Evolutionary conservation across 208 protist species (phyloP).

Genomic region (Strigomonas galati): DNA sequence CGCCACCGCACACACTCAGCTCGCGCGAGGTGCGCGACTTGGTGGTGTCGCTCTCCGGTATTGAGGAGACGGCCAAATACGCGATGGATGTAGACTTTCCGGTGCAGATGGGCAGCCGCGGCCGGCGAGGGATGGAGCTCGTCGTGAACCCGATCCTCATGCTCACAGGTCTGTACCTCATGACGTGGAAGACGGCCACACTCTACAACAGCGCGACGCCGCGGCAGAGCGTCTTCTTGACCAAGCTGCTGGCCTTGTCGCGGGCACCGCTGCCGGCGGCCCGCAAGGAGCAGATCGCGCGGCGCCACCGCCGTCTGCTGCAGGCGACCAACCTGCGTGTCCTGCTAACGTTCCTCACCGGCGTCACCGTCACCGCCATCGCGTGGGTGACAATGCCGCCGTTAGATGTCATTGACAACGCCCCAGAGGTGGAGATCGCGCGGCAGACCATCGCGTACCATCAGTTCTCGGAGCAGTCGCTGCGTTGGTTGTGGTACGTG

Average conservation of each 20-base stretch:
- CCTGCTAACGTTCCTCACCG: conserved; percentile 46
- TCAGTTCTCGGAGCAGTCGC: conserved; percentile 41
- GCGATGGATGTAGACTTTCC: conserved; percentile 50
- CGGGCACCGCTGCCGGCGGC: conserved; percentile 32
- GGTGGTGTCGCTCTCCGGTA: conserved; percentile 42
- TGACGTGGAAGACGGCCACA: conserved; percentile 60
- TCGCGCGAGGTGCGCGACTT: conserved; percentile 37
- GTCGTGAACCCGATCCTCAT: conserved; percentile 61
- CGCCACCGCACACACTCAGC: conserved; percentile 37
- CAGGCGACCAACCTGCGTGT: conserved; percentile 73
- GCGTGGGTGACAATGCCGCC: conserved; percentile 44
- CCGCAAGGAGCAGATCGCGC: conserved; percentile 55
- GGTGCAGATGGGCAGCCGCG: conserved; percentile 41
- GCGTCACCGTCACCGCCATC: conserved; percentile 34
- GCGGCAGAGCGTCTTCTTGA: conserved; percentile 61
- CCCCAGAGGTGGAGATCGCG: conserved; percentile 48
- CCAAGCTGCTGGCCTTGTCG: conserved; percentile 29
- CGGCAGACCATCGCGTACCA: conserved; percentile 60
- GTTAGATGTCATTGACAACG: conserved; percentile 45
- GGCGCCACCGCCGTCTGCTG: conserved; percentile 56
- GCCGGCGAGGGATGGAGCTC: conserved; percentile 50
- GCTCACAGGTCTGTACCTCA: conserved; percentile 57
- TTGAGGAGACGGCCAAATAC: conserved; percentile 71
- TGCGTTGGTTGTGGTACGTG: conserved; percentile 82
- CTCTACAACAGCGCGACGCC: conserved; percentile 61